Percentiles rank a stretch among this genome's conserved stretches.
Conservation (phyloP, 1,284 basidiomycete genomes). For the Tylopilus sp. region DNA sequence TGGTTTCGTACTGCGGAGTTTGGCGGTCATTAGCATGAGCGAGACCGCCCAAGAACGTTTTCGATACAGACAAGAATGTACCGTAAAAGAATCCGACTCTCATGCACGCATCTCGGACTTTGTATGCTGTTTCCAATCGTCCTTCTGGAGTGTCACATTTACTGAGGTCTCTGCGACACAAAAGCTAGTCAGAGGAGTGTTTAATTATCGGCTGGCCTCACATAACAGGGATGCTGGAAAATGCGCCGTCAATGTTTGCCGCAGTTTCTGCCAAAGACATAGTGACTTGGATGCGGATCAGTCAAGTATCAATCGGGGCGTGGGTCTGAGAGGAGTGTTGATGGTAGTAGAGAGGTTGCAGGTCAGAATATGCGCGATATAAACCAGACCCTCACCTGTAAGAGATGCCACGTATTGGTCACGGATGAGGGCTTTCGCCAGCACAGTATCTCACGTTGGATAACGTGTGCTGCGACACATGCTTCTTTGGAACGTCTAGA, state of each 20-base stretch:
- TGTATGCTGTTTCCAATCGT: conserved; percentile 26
- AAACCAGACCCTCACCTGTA: neutral
- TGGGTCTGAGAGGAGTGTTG: neutral
- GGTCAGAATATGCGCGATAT: neutral
- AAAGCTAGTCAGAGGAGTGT: neutral
- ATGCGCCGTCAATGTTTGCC: conserved; percentile 32
- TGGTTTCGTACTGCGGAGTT: conserved; percentile 76
- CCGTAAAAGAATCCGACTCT: conserved; percentile 46
- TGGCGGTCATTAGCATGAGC: neutral
- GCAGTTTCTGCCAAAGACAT: conserved; percentile 39
- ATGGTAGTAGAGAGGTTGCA: neutral
- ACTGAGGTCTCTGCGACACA: conserved; percentile 36
- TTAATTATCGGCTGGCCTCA: conserved; percentile 18
- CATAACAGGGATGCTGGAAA: conserved; percentile 42
- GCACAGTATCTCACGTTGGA: no score
- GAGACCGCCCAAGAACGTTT: neutral
- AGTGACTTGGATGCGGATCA: neutral
- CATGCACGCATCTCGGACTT: conserved; percentile 45
- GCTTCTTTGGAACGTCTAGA: no score
- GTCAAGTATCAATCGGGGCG: neutral
- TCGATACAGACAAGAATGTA: conserved; percentile 18
- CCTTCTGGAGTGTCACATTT: conserved; percentile 31
- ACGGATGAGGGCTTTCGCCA: no score
- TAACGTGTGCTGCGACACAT: no score
- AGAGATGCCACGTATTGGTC: no score